Evolutionary conservation across 495 filamentous ascomycete genomes (phyloP), one percentile per base, ranked within the genome.

Genomic region (Darksidea phi): DNA sequence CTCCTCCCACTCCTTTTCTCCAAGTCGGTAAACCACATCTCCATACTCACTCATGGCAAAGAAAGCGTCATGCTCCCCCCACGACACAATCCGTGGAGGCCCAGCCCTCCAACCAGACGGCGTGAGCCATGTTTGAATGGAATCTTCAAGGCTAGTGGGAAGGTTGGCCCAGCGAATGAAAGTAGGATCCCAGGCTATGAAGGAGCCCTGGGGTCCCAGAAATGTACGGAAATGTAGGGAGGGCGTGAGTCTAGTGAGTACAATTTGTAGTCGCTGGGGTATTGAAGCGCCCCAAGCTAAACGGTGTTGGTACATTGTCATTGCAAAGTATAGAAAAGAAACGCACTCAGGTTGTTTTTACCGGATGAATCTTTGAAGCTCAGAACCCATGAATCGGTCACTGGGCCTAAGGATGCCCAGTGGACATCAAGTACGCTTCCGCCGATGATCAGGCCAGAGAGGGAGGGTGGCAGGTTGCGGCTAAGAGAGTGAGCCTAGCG

Each of bases 31-130:
- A 5, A 26, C 47, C 0, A 59, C 56, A 11, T 57, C 57, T 3
- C 57, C 66, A 53, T 64, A 64, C 38, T 64, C 61, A 25, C 55
- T 61, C 18, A 64, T 28, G 13, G 61, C 61, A 47, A 68, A 64
- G 28, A 15, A 64, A 21, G 66, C 57, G 0, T 26, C 47, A 12
- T 50, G 13, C 6, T 26, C n/a, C 1, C 61, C 57, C 50, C 60
- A 61, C 6, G 54, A 48, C 10, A 68, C 57, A 2, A 53, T 54
- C 17, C 51, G 32, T n/a, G 66, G 66, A 0, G 66, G 61, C 1
- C 66, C 66, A 15, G 24, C 56, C 37, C 48, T 60, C 66, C 66
- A 68, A 21, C 66, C 66, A 5, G 52, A 21, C 10, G 66, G 66
- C 11, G 60, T 68, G 17, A 68, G 61, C 66, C 66, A 68, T 13